Conservation (phyloP, 495 filamentous ascomycete genomes). For the Bacidia rubella region DNA sequence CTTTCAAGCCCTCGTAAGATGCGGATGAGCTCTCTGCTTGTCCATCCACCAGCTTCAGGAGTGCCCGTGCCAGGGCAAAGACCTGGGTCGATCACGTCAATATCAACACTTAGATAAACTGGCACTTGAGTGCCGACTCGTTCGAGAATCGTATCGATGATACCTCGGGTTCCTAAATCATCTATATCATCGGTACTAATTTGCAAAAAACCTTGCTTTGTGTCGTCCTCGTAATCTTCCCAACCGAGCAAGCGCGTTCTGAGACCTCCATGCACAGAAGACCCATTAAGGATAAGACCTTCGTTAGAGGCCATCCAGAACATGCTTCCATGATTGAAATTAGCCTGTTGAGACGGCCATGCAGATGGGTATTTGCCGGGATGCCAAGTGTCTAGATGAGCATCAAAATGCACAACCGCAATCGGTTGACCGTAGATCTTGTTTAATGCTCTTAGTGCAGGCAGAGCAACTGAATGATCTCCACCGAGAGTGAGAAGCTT, state of each 20-base stretch:
- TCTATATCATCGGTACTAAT: constrained; percentile 60
- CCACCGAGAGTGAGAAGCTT: constrained; percentile 70
- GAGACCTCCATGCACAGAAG: constrained; percentile 65
- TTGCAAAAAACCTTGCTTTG: constrained; percentile 48
- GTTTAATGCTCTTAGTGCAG: constrained; percentile 58
- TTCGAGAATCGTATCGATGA: constrained; percentile 44
- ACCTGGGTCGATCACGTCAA: constrained; percentile 62
- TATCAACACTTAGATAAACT: constrained; percentile 62
- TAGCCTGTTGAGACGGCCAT: constrained; percentile 54
- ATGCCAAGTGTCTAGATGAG: constrained; percentile 73
- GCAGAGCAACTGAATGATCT: constrained; percentile 67
- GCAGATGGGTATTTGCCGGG: constrained; percentile 62
- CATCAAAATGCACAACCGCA: constrained; percentile 76
- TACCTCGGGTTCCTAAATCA: constrained; percentile 36
- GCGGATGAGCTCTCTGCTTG: constrained; percentile 54
- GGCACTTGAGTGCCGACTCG: constrained; percentile 47
- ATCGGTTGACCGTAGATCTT: constrained; percentile 57
- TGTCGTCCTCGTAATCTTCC: constrained; percentile 54
- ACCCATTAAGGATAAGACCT: constrained; percentile 52
- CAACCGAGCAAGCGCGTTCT: constrained; percentile 58
- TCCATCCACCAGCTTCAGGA: constrained; percentile 42
- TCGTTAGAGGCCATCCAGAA: constrained; percentile 72
- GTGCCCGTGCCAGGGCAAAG: constrained; percentile 51
- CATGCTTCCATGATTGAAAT: constrained; percentile 76
- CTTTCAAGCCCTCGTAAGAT: constrained; percentile 57